Conservation (phyloP, 2,329 filamentous ascomycete species). For the Bipolaris zeicola region DNA sequence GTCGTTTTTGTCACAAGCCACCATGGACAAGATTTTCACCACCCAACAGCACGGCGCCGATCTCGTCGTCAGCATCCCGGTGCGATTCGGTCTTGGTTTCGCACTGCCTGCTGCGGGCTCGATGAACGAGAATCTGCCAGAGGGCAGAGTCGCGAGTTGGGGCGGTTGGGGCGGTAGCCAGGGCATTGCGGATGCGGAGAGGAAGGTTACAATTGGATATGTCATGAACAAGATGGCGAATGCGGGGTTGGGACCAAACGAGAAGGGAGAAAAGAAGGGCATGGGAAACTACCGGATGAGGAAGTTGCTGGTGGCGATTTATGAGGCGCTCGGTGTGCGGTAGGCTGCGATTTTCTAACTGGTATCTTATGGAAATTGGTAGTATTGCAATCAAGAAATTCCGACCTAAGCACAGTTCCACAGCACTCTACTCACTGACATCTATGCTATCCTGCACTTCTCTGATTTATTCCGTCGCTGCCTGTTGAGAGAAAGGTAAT, state of each 20-base stretch:
- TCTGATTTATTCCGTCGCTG: no score
- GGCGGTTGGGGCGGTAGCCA: conserved; percentile 27
- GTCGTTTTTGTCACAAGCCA: conserved; percentile 13
- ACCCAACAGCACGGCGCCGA: conserved; percentile 15
- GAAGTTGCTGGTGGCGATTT: conserved; percentile 17
- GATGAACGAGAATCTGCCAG: conserved; percentile 13
- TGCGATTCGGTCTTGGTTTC: conserved; percentile 20
- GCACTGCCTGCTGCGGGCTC: conserved; percentile 6
- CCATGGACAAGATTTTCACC: conserved; percentile 20
- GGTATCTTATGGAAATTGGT: neutral
- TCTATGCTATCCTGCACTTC: no score
- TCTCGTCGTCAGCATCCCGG: conserved; percentile 4
- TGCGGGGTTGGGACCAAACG: conserved; percentile 1
- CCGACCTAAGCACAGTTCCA: no score
- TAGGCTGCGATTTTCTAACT: neutral
- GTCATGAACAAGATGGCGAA: conserved; percentile 29
- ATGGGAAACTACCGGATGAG: conserved; percentile 14
- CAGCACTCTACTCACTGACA: no score
- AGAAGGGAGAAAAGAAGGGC: neutral
- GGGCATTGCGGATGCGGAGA: conserved; percentile 21
- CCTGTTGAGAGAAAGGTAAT: no score
- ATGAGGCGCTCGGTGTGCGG: conserved; percentile 14
- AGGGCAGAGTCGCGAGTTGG: conserved; percentile 22
- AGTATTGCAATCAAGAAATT: neutral
- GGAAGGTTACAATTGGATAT: conserved; percentile 22